These are phyloP conservation scores for Cryptococcus wingfieldii DNA, from an alignment of 1,284 basidiomycete genomes.

Conservation along the genomic window DNA sequence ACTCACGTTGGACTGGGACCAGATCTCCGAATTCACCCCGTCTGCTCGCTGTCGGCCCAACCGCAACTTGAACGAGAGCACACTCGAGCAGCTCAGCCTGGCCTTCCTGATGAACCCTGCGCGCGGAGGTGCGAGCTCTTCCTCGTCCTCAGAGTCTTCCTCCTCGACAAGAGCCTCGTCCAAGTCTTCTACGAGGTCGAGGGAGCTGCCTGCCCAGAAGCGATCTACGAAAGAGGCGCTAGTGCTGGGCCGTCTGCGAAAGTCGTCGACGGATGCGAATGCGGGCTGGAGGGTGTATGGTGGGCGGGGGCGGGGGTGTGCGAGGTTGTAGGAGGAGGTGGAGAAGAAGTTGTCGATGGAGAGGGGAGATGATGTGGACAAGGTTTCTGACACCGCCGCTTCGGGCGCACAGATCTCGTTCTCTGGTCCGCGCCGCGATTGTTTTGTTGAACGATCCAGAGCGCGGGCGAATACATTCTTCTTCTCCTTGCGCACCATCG, in stretches of 20 bases:
- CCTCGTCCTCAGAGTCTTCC: not conserved
- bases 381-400: not conserved
- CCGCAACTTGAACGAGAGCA: not conserved
- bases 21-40: constrained; percentile 4
- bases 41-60: not conserved
- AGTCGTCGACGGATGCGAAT: not conserved
- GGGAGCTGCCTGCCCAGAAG: not conserved
- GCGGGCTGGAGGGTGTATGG: not conserved
- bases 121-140: not conserved
- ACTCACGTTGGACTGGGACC: constrained; percentile 1
- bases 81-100: constrained; percentile 3
- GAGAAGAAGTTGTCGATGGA: not conserved
- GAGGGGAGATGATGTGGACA: not conserved
- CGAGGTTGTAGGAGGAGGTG: not conserved
- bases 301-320: not conserved
- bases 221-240: not conserved
- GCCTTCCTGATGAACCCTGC: not conserved
- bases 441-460: too few species aligned
- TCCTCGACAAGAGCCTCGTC: not conserved
- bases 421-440: not conserved
- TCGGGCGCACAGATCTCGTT: not conserved
- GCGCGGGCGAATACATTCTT: not conserved
- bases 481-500: not conserved
- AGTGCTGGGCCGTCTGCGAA: not conserved
- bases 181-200: not conserved